Percentiles rank a stretch among this genome's conserved stretches.
Conservation (phyloP, 2,329 filamentous ascomycete genomes). For the Daldinia sp. region DNA sequence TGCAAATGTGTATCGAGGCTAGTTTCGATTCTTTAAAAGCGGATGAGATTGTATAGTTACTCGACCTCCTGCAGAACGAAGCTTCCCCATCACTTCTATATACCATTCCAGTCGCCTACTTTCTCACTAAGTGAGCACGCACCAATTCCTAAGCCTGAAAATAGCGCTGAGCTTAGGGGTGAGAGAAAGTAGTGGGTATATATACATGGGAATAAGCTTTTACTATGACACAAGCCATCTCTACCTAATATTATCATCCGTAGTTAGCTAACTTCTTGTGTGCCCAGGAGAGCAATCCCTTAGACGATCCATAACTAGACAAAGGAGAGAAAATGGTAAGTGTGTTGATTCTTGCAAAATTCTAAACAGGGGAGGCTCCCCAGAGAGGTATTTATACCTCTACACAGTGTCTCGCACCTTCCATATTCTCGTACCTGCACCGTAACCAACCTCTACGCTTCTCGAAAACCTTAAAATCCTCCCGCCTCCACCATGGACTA, state of each 20-base stretch:
- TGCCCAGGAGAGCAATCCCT: not conserved
- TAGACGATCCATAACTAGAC: too few relatives aligned
- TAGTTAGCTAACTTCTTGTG: not conserved
- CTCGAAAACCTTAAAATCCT: conserved; percentile 20
- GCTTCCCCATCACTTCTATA: conserved; percentile 28
- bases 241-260: not conserved
- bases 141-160: too few relatives aligned
- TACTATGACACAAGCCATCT: not conserved
- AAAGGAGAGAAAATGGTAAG: too few relatives aligned
- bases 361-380: too few relatives aligned
- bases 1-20: conserved; percentile 34
- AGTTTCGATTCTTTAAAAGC: conserved; percentile 8
- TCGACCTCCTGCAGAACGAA: not conserved
- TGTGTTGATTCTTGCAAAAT: conserved; percentile 6
- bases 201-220: too few relatives aligned
- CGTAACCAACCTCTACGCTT: conserved; percentile 12
- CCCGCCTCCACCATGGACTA: not conserved
- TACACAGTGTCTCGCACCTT: too few relatives aligned
- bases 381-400: too few relatives aligned
- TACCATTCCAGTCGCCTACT: conserved; percentile 6
- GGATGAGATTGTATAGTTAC: not conserved
- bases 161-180: not conserved
- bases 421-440: too few relatives aligned
- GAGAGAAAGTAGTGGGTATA: conserved; percentile 24
- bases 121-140: not conserved